Evolutionary conservation across 495 filamentous ascomycete genomes (phyloP), one percentile per base, ranked within the genome.

Genomic region (Cercophora newfieldiana): DNA sequence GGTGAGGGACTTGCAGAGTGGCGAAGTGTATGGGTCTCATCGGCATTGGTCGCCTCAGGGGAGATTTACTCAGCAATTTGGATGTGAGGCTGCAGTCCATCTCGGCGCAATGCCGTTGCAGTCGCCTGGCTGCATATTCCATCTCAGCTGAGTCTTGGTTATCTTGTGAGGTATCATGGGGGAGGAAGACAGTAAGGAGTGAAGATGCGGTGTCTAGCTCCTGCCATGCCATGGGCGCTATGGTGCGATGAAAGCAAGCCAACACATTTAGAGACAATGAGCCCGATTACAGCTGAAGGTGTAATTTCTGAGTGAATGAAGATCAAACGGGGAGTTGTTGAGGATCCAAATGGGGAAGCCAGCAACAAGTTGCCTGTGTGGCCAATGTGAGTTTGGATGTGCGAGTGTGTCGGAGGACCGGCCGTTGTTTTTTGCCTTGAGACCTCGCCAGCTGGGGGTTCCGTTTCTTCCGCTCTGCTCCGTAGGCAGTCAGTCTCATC

Each of bases 391-490:
- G 37, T 16, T 44, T 44, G 37, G 51, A 21, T 24, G 18, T 26
- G 51, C 22, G 1, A 21, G 51, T 55, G 51, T 55, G 51, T 55
- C 51, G 51, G 51, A 18, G 51, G 51, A 28, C 21, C 21, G 22
- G 51, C 51, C 51, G 14, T 55, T 28, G 51, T 8, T 44, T 44
- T 44, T 44, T 14, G 37, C 37, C 37, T 44, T 44, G 37, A 44
- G 37, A 44, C 37, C 37, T 44, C 37, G 37, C 37, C 37, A 44
- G 37, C 37, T 22, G 14, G 2, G 51, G 22, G 55, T 58, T 58
- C 55, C 55, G 55, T 58, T 29, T 30, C 26, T 58, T 33, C 55
- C 55, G 55, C 55, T 31, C 18, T 33, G 37, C 7, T 47, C 18
- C 18, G 7, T 47, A 7, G 18, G 37, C 22, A 19, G 18, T 54